Conservation (phyloP, 2,329 filamentous ascomycete species). For the Aspergillus transmontanensis region DNA sequence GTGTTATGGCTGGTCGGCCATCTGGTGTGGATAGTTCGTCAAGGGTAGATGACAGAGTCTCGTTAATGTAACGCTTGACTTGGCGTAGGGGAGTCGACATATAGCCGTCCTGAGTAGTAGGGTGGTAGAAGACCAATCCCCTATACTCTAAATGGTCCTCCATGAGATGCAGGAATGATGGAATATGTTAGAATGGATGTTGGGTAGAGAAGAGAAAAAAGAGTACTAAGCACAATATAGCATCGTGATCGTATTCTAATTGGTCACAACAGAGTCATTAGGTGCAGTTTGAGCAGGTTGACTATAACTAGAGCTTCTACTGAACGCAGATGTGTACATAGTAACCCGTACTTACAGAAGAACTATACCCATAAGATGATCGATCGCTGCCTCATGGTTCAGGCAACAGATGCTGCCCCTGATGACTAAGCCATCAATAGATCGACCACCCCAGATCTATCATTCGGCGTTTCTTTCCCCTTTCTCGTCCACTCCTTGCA, state of each 20-base stretch:
- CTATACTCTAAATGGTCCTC: background rate
- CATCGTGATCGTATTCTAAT: background rate
- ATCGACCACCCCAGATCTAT: background rate
- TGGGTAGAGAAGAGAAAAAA: background rate
- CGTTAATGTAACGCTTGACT: constrained; percentile 35
- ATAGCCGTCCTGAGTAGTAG: background rate
- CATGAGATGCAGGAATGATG: background rate
- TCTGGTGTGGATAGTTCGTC: constrained; percentile 29
- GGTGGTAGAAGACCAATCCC: background rate
- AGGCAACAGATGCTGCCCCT: background rate
- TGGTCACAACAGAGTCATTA: background rate
- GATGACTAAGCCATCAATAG: constrained; percentile 21
- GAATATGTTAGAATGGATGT: background rate
- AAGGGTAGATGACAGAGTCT: constrained; percentile 27
- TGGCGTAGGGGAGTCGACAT: constrained; percentile 13
- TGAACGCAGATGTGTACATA: background rate
- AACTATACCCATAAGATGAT: too few relatives aligned
- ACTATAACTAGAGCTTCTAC: too few relatives aligned
- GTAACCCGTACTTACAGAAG: background rate
- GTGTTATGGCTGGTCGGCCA: constrained; percentile 31
- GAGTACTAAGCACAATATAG: background rate
- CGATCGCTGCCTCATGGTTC: background rate
- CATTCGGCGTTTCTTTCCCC: background rate
- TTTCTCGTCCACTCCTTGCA: background rate
- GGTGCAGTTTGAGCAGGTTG: background rate